These are phyloP conservation scores for Pichia sp. DNA, from an alignment of 1,139 yeast species.

Conservation along the genomic window DNA sequence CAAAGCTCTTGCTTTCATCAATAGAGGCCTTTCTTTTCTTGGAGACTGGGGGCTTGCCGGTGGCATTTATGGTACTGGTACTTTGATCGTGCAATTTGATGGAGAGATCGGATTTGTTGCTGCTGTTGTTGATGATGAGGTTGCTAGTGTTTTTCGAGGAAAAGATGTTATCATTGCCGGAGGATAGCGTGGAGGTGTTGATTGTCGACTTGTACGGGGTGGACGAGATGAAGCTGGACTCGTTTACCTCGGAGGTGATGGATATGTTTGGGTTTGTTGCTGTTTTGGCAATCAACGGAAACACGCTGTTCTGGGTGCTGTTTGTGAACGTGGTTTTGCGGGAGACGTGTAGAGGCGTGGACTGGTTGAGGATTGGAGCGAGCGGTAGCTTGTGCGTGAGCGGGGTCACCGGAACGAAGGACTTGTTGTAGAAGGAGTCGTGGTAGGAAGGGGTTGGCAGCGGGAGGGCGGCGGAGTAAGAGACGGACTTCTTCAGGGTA, in stretches of 20 bases:
- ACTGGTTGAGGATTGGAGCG: constrained; percentile 20
- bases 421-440: constrained; percentile 4
- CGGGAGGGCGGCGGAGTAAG: constrained; percentile 19
- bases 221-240: constrained; percentile 9
- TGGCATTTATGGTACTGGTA: too few relatives aligned
- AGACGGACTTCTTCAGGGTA: constrained; percentile 16
- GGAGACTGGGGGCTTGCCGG: not conserved
- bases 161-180: not conserved
- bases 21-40: constrained; percentile 18
- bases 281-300: not conserved
- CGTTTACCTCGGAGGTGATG: not conserved
- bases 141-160: not conserved
- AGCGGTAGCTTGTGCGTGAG: constrained; percentile 15
- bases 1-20: constrained; percentile 50
- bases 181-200: constrained; percentile 1
- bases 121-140: constrained; percentile 3
- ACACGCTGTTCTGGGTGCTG: not conserved
- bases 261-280: not conserved
- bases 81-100: not conserved
- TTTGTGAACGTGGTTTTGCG: too few relatives aligned
- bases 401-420: constrained; percentile 13
- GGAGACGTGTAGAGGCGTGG: constrained; percentile 8
- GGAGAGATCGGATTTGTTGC: not conserved
- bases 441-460: constrained; percentile 15
- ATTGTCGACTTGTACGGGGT: constrained; percentile 7